Evolutionary conservation across 352 stramenopile species (phyloP).

Genomic region (Poterioochromonas sp.): DNA sequence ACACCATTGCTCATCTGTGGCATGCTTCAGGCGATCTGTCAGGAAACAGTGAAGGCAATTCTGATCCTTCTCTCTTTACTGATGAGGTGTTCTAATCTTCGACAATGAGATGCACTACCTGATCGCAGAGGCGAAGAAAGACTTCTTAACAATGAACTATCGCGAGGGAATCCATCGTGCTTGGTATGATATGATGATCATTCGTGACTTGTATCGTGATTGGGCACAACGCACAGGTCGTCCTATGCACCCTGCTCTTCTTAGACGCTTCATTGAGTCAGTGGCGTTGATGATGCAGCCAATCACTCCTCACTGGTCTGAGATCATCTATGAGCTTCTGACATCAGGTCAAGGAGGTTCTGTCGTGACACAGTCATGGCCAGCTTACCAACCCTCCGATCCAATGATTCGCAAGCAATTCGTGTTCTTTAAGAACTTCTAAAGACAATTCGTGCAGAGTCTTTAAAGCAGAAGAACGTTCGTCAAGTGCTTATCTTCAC

Average conservation of each 20-base stretch:
- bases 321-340: conserved; percentile 69
- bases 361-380: conserved; percentile 4
- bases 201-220: conserved; percentile 92
- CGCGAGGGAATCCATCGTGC: conserved; percentile 91
- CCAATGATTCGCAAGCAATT: neutral
- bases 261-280: conserved; percentile 82
- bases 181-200: conserved; percentile 97
- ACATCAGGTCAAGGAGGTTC: conserved; percentile 38
- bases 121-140: conserved; percentile 67
- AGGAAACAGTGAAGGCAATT: conserved; percentile 70
- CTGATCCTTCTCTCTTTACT: conserved; percentile 63
- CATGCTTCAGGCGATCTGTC: no score
- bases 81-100: conserved; percentile 93
- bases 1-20: conserved; percentile 96
- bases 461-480: conserved; percentile 30
- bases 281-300: conserved; percentile 86
- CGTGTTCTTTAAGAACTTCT: conserved; percentile 30
- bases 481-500: conserved; percentile 57
- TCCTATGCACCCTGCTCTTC: conserved; percentile 79
- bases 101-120: conserved; percentile 93
- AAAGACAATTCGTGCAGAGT: conserved; percentile 1
- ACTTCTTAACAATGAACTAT: conserved; percentile 69
- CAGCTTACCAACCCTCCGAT: neutral
- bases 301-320: conserved; percentile 86
- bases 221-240: conserved; percentile 52